Conservation (phyloP, 2,329 filamentous ascomycete genomes). For the Aspergillus sojae region DNA sequence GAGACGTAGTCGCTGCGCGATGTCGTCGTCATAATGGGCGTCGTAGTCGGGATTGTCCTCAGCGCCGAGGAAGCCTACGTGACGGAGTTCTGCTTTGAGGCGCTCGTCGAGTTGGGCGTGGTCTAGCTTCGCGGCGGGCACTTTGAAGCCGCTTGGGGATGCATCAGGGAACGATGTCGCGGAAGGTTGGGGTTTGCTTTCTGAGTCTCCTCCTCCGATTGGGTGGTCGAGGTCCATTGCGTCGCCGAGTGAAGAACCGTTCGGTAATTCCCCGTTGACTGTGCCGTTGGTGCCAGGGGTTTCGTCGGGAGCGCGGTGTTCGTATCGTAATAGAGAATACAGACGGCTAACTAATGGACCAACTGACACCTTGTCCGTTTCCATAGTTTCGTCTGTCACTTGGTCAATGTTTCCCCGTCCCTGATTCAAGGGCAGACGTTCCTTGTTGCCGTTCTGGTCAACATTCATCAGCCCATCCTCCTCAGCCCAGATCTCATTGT, state of each 20-base stretch:
- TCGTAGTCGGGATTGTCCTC: slow-evolving; percentile 79
- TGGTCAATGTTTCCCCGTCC: slow-evolving; percentile 83
- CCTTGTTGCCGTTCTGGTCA: slow-evolving; percentile 64
- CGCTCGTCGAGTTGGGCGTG: slow-evolving; percentile 87
- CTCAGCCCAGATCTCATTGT: slow-evolving; percentile 89
- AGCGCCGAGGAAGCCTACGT: slow-evolving; percentile 81
- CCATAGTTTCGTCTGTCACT: slow-evolving; percentile 81
- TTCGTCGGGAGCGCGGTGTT: slow-evolving; percentile 60
- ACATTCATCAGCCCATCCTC: slow-evolving; percentile 82
- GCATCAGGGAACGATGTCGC: slow-evolving; percentile 81
- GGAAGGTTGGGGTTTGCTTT: slow-evolving; percentile 58
- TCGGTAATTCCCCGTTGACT: slow-evolving; percentile 53
- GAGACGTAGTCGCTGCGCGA: slow-evolving; percentile 83
- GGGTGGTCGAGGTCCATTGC: slow-evolving; percentile 52
- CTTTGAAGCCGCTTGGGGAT: slow-evolving; percentile 75
- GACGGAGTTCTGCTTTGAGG: slow-evolving; percentile 84
- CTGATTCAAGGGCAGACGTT: slow-evolving; percentile 76
- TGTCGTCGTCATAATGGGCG: slow-evolving; percentile 88
- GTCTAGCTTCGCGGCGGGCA: slow-evolving; percentile 76
- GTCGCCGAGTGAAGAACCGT: slow-evolving; percentile 52
- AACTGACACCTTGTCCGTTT: slow-evolving; percentile 85
- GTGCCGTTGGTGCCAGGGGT: slow-evolving; percentile 57
- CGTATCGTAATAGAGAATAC: slow-evolving; percentile 77
- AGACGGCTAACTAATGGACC: slow-evolving; percentile 84
- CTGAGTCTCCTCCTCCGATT: slow-evolving; percentile 42